Conservation (phyloP, 176 grass and related monocot genomes). For the Thalia dealbata region DNA sequence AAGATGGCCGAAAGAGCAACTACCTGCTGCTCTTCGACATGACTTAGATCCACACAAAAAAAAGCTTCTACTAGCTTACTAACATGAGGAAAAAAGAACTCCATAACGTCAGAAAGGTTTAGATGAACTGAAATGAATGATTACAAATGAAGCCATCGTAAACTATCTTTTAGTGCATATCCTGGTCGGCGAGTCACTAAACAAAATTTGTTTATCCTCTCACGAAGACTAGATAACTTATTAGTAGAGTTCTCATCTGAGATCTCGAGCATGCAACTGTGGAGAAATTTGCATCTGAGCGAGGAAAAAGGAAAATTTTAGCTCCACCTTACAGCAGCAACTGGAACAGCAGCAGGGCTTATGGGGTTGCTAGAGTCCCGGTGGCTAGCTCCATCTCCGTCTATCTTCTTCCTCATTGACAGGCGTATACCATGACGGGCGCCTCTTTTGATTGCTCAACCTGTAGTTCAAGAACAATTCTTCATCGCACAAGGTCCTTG, state of each 20-base stretch:
- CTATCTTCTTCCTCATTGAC: conserved; percentile 86
- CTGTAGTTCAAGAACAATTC: conserved; percentile 85
- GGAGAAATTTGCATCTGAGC: not conserved
- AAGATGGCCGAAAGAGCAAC: not conserved
- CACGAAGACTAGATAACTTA: not conserved
- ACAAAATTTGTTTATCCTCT: not conserved
- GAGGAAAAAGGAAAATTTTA: not conserved
- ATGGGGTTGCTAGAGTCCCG: not conserved
- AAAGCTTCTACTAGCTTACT: no score
- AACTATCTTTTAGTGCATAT: no score
- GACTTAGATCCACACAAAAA: no score
- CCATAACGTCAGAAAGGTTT: no score
- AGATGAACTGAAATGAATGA: no score
- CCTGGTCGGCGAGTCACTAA: not conserved
- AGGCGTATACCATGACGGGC: conserved; percentile 77
- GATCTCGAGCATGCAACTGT: not conserved
- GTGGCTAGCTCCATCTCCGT: conserved; percentile 62
- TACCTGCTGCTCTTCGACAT: no score
- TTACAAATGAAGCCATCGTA: no score
- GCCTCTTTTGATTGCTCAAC: conserved; percentile 63
- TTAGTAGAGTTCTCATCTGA: not conserved
- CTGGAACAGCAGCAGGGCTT: not conserved
- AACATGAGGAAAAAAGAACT: no score
- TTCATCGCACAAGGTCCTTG: conserved; percentile 64
- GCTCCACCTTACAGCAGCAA: not conserved